Base-by-base conservation (phyloP, 139 green algal genomes). In the Chlorella sp. region DNA sequence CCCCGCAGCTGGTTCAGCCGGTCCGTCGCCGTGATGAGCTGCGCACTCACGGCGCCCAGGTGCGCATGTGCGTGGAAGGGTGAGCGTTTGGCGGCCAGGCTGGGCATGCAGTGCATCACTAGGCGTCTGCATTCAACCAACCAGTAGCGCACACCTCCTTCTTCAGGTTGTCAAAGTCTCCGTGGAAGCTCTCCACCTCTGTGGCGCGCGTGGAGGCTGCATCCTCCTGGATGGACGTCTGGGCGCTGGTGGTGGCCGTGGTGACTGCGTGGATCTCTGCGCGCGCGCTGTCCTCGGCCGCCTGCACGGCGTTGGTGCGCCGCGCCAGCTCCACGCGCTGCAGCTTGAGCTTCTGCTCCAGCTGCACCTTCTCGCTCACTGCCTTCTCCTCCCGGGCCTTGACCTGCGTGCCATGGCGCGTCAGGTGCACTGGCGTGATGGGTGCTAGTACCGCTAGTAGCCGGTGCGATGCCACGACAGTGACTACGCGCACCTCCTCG, bases 301-400 rank as follows among this genome's bases (percentile, higher is more conserved):
- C 60, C 70, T 81, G 71, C 49, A 69, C 70, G 76, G 74, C 14
- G 74, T 73, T 27, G 50, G 51, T 67, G 65, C 61, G 31, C 71
- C 76, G 31, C 74, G 67, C 67, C 65, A 81, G 64, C 80, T 88
- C 83, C 67, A 86, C 69, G 34, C 80, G 65, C 66, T 88, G 83
- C 62, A 85, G 73, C 72, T 75, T 76, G 5, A 88, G 77, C 73
- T 86, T 86, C 49, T 88, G 83, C 67, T 88, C 77, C 62, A 88
- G 74, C 67, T 81, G 72, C 65, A 78, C 55, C 70, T 71, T 75
- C 60, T 86, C 79, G 1, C 68, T 75, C 22, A 80, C 83, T 5
- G 83, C 83, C 20, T 74, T 74, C 80, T 88, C 80, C 35, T 82
- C 77, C 3, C 80, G 63, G 32, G 82, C 80, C 0, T 70, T 49